These are phyloP conservation scores for Lepidium campestre DNA, from an alignment of 441 rosid species.

Conservation along the genomic window DNA sequence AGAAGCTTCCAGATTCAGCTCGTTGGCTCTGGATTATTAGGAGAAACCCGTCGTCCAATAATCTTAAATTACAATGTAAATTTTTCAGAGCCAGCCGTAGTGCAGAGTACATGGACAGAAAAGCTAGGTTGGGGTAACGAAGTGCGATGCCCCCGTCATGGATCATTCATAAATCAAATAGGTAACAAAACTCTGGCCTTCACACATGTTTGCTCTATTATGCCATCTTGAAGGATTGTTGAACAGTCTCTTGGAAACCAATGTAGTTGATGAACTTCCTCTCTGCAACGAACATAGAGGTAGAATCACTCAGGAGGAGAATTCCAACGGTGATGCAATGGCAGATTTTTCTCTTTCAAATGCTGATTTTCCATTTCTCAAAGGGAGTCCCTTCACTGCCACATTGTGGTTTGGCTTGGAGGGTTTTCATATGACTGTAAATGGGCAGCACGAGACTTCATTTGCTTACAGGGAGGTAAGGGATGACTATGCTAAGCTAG, in stretches of 20 bases:
- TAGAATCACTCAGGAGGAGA: conserved; percentile 43
- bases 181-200: conserved; percentile 34
- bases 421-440: conserved; percentile 88
- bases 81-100: conserved; percentile 54
- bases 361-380: conserved; percentile 68
- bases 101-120: conserved; percentile 70
- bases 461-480: conserved; percentile 77
- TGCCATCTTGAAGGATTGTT: background rate
- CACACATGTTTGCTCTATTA: background rate
- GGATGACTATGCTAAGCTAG: conserved; percentile 13
- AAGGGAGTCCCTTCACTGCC: conserved; percentile 67
- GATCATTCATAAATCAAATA: conserved; percentile 37
- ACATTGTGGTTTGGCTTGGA: conserved; percentile 74
- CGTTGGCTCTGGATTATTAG: conserved; percentile 41
- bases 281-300: conserved; percentile 66
- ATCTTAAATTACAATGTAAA: conserved; percentile 60
- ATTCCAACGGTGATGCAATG: conserved; percentile 25
- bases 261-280: conserved; percentile 76
- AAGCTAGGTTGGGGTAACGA: conserved; percentile 71
- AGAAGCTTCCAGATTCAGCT: conserved; percentile 62
- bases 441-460: conserved; percentile 85
- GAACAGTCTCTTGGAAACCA: conserved; percentile 10
- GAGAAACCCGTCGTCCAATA: conserved; percentile 38
- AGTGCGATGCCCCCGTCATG: conserved; percentile 58
- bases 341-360: conserved; percentile 40